Evolutionary conservation across 1,284 basidiomycete species (phyloP).

Genomic region (Microbotryomycetes sp.): DNA sequence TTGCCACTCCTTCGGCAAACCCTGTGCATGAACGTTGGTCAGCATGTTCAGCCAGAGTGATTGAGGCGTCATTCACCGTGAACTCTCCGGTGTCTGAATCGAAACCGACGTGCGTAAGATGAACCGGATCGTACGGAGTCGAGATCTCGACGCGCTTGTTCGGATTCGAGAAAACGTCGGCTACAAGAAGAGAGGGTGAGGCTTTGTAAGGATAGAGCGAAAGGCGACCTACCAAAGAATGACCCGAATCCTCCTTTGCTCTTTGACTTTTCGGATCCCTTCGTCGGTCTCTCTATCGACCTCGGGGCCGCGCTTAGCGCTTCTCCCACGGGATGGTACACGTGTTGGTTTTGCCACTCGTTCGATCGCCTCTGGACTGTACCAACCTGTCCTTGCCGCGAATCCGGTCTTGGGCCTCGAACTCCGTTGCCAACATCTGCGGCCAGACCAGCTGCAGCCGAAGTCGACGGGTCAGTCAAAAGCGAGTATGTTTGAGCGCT

Average conservation of each 20-base stretch:
- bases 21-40: conserved; percentile 38
- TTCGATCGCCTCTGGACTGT: neutral
- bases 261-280: conserved; percentile 17
- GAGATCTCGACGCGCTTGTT: conserved; percentile 86
- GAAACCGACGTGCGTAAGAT: conserved; percentile 98
- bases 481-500: conserved; percentile 10
- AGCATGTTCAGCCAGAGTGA: neutral
- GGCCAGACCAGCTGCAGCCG: conserved; percentile 18
- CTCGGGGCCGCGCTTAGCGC: neutral
- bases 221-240: conserved; percentile 18
- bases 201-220: neutral
- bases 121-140: conserved; percentile 96
- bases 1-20: conserved; percentile 98
- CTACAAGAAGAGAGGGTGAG: neutral
- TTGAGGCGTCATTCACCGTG: conserved; percentile 23
- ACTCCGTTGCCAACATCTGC: neutral
- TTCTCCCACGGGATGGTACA: neutral
- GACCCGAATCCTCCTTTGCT: conserved; percentile 23
- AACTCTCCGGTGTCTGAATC: conserved; percentile 96
- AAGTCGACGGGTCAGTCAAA: conserved; percentile 24
- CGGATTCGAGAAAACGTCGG: conserved; percentile 27
- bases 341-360: neutral
- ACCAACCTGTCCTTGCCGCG: neutral
- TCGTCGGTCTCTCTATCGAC: neutral
- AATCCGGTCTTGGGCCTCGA: neutral